Percentiles rank a stretch among this genome's conserved stretches.
Conservation (phyloP, 805 yeast genomes). For the Kodamaea laetipori region DNA sequence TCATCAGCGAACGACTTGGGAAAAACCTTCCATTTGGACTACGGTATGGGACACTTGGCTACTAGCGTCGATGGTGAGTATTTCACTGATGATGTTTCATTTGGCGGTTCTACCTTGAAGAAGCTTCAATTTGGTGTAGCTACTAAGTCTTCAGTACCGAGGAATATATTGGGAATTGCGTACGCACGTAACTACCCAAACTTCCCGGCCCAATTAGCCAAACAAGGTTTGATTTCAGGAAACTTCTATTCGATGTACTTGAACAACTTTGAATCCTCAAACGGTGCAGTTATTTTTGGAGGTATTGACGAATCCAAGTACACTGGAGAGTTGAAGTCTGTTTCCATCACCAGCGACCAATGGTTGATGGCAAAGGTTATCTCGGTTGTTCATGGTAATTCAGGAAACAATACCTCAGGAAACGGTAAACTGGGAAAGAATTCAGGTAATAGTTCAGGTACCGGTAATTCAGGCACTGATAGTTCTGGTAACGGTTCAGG, state of each 20-base stretch:
- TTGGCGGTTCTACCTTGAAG: conserved; percentile 11
- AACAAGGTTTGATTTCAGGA: conserved; percentile 56
- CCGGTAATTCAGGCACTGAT: no score
- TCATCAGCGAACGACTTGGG: conserved; percentile 8
- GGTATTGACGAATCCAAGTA: conserved; percentile 69
- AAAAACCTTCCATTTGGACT: conserved; percentile 3
- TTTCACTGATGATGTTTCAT: conserved; percentile 12
- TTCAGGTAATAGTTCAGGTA: no score
- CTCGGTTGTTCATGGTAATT: neutral
- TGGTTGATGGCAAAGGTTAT: conserved; percentile 4
- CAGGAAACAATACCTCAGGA: no score
- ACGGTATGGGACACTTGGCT: conserved; percentile 1
- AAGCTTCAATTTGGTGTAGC: conserved; percentile 14
- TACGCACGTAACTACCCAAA: conserved; percentile 51
- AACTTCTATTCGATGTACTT: conserved; percentile 65
- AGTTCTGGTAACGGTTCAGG: no score
- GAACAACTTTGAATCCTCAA: conserved; percentile 39
- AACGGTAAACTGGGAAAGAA: no score
- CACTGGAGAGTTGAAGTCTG: conserved; percentile 44
- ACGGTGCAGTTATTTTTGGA: conserved; percentile 67
- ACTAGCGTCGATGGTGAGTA: conserved; percentile 11
- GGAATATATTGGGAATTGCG: conserved; percentile 1
- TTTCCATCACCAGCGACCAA: conserved; percentile 19
- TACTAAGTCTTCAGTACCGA: neutral
- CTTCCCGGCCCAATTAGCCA: conserved; percentile 61